phyloP scores from a whole-genome alignment of 75 land plant genomes.

The Selaginella tamariscina region DNA sequence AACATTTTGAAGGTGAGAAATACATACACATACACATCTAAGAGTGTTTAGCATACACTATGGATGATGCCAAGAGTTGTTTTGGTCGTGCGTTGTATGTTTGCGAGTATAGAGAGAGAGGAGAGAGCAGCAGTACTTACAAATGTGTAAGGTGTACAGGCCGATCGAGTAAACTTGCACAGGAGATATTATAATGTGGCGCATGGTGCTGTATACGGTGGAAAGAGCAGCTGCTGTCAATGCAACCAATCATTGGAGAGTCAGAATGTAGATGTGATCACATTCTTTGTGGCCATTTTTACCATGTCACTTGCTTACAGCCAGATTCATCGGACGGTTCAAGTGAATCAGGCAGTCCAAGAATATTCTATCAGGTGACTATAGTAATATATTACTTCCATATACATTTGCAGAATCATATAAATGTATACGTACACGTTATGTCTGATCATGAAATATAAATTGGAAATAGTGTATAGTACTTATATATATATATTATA shows the following conservation, averaged over 20 bases:
- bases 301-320: constrained; percentile 62
- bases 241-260: constrained; percentile 79
- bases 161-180: constrained; percentile 82
- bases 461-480: no score
- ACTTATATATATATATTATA: no score
- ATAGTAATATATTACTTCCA: no score
- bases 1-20: constrained; percentile 96
- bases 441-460: not conserved
- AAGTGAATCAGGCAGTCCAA: no score
- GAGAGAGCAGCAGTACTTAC: not conserved
- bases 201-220: constrained; percentile 61
- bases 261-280: constrained; percentile 64
- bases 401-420: no score
- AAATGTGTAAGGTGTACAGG: constrained; percentile 29
- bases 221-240: constrained; percentile 74
- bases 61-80: no score
- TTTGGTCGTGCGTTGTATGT: no score
- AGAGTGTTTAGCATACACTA: no score
- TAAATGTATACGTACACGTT: not conserved
- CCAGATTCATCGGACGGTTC: constrained; percentile 51
- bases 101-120: not conserved
- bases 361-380: no score
- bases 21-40: no score
- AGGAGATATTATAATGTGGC: constrained; percentile 78
- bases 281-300: constrained; percentile 95